These are phyloP conservation scores for Neurospora sp. DNA, from an alignment of 495 filamentous ascomycete species.

Conservation along the genomic window DNA sequence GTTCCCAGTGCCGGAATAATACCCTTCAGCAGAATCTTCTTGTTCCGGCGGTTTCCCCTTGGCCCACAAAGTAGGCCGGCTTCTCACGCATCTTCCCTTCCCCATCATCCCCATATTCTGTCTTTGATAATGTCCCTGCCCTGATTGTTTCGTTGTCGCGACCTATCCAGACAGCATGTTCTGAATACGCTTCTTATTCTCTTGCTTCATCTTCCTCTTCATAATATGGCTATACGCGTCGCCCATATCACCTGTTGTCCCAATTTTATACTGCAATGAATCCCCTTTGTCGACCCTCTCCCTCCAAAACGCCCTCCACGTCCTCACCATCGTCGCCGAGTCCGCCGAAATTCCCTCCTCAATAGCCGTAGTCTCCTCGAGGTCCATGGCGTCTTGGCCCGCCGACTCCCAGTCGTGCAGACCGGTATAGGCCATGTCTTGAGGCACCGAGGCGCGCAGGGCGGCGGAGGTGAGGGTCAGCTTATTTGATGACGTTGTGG, in stretches of 20 bases:
- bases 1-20: background rate
- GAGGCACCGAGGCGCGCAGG: conserved; percentile 25
- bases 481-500: background rate
- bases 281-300: background rate
- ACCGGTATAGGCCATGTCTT: conserved; percentile 24
- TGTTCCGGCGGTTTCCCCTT: background rate
- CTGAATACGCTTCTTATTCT: background rate
- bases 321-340: background rate
- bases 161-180: background rate
- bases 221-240: background rate
- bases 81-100: background rate
- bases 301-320: background rate
- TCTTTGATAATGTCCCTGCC: background rate
- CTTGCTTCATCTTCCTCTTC: background rate
- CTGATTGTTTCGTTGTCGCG: background rate
- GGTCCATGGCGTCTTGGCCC: conserved; percentile 11
- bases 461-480: conserved; percentile 21
- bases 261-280: background rate
- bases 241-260: background rate
- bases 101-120: background rate
- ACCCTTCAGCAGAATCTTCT: background rate
- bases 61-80: background rate
- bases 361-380: background rate
- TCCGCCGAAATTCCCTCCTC: background rate
- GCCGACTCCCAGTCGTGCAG: conserved; percentile 39